Evolutionary conservation across 352 stramenopile species (phyloP).

Genomic region (Globisporangium barbulae): DNA sequence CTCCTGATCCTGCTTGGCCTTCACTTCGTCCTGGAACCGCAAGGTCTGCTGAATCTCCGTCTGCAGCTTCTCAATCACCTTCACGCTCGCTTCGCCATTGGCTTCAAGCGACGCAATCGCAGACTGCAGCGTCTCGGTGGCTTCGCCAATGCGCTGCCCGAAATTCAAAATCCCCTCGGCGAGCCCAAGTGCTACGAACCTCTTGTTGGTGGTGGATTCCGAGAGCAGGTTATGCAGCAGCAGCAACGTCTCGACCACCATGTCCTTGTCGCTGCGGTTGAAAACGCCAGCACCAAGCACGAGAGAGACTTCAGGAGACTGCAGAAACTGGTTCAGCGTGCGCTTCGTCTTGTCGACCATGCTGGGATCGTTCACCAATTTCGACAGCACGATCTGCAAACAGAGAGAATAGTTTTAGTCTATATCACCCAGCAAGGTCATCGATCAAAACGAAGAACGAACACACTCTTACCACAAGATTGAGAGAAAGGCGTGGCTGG

Average conservation of each 20-base stretch:
- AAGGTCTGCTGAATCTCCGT: slow-evolving; percentile 57
- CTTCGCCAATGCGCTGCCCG: slow-evolving; percentile 45
- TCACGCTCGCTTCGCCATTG: slow-evolving; percentile 39
- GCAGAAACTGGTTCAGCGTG: slow-evolving; percentile 66
- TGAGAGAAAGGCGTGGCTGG: slow-evolving; percentile 65
- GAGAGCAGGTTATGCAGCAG: slow-evolving; percentile 51
- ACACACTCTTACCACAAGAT: slow-evolving; percentile 51
- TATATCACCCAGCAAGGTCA: not conserved
- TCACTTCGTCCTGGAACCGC: slow-evolving; percentile 49
- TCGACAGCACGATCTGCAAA: slow-evolving; percentile 57
- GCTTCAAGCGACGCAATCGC: slow-evolving; percentile 45
- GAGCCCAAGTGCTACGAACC: slow-evolving; percentile 55
- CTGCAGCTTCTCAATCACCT: slow-evolving; percentile 54
- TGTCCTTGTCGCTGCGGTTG: slow-evolving; percentile 57
- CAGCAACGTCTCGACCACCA: slow-evolving; percentile 61
- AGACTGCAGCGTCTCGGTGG: slow-evolving; percentile 56
- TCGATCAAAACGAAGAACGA: not conserved
- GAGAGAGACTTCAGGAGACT: slow-evolving; percentile 61
- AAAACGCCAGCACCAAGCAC: slow-evolving; percentile 63
- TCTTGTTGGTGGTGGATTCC: slow-evolving; percentile 44
- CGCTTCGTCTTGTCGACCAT: slow-evolving; percentile 67
- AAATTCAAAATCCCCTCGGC: slow-evolving; percentile 61
- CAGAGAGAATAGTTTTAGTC: not conserved
- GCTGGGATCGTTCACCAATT: slow-evolving; percentile 38
- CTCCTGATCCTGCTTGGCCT: slow-evolving; percentile 60